Base-by-base conservation (phyloP, 2,329 filamentous ascomycete species). In the Periglandula ipomoeae region DNA sequence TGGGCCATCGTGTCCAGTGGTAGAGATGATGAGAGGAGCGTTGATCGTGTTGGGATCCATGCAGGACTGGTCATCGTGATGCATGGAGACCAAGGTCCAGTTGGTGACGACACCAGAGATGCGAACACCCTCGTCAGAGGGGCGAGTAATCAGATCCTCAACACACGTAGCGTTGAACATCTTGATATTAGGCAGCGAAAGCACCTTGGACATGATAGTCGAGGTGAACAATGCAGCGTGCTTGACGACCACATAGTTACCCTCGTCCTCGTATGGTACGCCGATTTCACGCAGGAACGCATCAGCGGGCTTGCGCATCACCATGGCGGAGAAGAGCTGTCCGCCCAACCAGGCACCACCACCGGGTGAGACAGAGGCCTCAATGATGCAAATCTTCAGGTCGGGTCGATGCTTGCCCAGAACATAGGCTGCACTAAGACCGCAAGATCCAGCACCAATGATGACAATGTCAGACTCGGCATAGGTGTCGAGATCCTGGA, bases 31-130 rank as follows among this genome's bases (percentile, higher is more conserved):
- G 51, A 95, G 68, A 1, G 89, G 89, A 0, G 89, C 88, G 64
- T 95, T 95, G 78, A 95, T 95, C 60, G 89, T 95, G 79, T 93
- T 95, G 57, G 89, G 89, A 67, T 95, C 90, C 89, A 95, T 95
- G 84, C 89, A 95, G 53, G 81, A 87, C 72, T 95, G 89, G 65
- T 91, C 86, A 63, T 89, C 85, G 67, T 90, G 86, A 67, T 90
- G 85, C 75, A 91, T 86, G 39, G 84, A 81, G 44, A 95, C 89
- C 23, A 95, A 78, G 1, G 89, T 95, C 89, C 89, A 96, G 78
- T 96, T 96, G 61, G 88, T 94, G 48, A 96, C 90, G 1, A 95
- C 89, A 59, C 89, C 89, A 8, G 88, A 86, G 56, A 95, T 83
- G 54, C 86, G 82, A 39, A 94, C 69, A 9, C 62, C 65, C 13